Evolutionary conservation across 176 grass and related monocot species (phyloP).

Genomic region (Alopecurus myosuroides): DNA sequence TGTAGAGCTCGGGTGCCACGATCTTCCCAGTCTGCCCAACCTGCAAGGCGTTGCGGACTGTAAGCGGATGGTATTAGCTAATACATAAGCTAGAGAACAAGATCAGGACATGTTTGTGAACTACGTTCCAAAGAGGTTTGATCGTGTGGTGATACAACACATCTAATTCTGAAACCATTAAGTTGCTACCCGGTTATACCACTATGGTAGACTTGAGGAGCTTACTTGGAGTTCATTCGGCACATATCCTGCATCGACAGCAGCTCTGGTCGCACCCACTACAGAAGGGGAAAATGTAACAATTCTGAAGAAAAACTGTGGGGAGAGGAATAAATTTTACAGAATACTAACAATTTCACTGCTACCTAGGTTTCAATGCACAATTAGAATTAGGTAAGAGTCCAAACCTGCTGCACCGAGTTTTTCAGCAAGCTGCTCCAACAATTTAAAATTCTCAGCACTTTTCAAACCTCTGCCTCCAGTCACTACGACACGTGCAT

Average conservation of each 20-base stretch:
- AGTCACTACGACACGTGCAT: conserved; percentile 76
- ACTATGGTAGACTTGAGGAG: not conserved
- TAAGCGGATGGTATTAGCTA: not conserved
- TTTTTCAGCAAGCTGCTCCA: conserved; percentile 97
- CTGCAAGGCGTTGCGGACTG: conserved; percentile 21
- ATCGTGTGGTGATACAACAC: not conserved
- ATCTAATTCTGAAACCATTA: conserved; percentile 9
- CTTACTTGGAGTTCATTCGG: conserved; percentile 97
- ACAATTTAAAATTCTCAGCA: conserved; percentile 88
- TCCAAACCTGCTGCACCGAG: conserved; percentile 81
- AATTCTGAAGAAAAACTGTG: not conserved
- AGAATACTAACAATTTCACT: not conserved
- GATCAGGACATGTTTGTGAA: not conserved
- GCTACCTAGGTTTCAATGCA: not conserved
- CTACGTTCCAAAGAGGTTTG: too few species aligned
- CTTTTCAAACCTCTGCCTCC: conserved; percentile 91
- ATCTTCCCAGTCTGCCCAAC: conserved; percentile 98
- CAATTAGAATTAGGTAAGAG: not conserved
- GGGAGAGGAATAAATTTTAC: not conserved
- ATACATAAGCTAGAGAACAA: not conserved
- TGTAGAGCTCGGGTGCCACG: conserved; percentile 86
- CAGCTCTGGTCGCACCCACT: conserved; percentile 97
- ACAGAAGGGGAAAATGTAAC: not conserved
- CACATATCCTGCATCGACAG: conserved; percentile 94
- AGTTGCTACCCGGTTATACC: not conserved